Conservation (phyloP, 441 rosid genomes). For the Sinapis alba region DNA sequence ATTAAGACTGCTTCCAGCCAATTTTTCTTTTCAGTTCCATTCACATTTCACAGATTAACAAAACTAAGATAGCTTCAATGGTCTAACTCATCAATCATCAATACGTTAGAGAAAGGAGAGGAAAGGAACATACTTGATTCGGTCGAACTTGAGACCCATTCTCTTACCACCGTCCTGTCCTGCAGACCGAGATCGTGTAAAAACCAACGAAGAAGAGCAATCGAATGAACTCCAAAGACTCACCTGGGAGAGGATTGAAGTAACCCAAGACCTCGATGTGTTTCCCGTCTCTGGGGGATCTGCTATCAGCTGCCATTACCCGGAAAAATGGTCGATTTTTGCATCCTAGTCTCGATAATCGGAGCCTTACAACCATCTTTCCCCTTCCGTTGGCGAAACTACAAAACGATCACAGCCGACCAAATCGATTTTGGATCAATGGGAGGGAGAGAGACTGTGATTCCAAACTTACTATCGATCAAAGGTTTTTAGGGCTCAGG, state of each 20-base stretch:
- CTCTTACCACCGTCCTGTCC: conserved; percentile 86
- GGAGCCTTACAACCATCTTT: conserved; percentile 65
- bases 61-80: not conserved
- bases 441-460: conserved; percentile 12
- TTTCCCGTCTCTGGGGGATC: conserved; percentile 76
- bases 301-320: conserved; percentile 82
- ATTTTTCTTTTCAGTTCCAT: not conserved
- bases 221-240: not conserved
- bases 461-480: not conserved
- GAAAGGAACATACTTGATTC: conserved; percentile 64
- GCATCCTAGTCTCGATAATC: conserved; percentile 76
- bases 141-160: conserved; percentile 80
- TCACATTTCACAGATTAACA: not conserved
- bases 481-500: conserved; percentile 29
- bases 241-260: conserved; percentile 79
- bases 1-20: not conserved
- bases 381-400: not conserved
- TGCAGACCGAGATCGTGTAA: conserved; percentile 32
- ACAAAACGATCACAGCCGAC: not conserved
- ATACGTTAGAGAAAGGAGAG: not conserved
- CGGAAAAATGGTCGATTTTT: conserved; percentile 73
- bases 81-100: not conserved
- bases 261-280: conserved; percentile 79
- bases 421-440: conserved; percentile 2
- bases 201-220: conserved; percentile 3